A percentile compares a stretch with the other conserved stretches of the same genome.
Conservation (phyloP, 495 filamentous ascomycete species). For the Penicilliopsis zonata region DNA sequence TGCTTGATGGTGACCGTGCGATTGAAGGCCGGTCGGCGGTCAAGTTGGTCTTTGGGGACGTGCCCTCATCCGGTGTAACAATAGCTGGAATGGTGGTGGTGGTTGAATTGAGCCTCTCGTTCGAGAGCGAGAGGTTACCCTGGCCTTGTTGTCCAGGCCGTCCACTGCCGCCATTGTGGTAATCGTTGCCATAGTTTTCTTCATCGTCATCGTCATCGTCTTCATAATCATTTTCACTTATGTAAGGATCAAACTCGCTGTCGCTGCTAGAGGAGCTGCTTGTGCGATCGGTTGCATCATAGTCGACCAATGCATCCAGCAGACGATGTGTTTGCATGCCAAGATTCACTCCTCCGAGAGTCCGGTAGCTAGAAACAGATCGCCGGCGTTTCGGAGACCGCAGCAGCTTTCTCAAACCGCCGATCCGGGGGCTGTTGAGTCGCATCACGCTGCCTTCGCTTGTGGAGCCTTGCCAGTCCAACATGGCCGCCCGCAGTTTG, state of each 20-base stretch:
- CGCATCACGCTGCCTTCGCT: slow-evolving; percentile 40
- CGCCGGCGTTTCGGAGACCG: slow-evolving; percentile 39
- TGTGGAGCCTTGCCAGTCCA: slow-evolving; percentile 41
- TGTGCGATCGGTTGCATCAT: slow-evolving; percentile 35
- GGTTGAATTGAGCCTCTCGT: no score
- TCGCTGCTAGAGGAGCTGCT: slow-evolving; percentile 31
- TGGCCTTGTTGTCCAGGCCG: background rate
- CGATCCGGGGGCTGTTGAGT: slow-evolving; percentile 25
- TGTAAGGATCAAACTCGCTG: slow-evolving; percentile 30
- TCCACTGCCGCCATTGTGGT: no score
- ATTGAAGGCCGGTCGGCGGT: slow-evolving; percentile 13
- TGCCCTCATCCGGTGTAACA: slow-evolving; percentile 38
- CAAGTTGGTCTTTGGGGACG: slow-evolving; percentile 21
- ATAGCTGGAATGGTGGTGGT: slow-evolving; percentile 26
- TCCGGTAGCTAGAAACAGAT: slow-evolving; percentile 52
- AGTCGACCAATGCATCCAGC: slow-evolving; percentile 48
- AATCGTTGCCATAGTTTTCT: slow-evolving; percentile 8
- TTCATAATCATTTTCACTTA: slow-evolving; percentile 18
- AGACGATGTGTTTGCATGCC: slow-evolving; percentile 71
- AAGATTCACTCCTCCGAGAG: slow-evolving; percentile 45
- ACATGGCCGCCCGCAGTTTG: slow-evolving; percentile 12
- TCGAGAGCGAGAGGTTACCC: background rate
- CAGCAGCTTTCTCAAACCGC: slow-evolving; percentile 38
- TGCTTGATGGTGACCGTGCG: slow-evolving; percentile 26
- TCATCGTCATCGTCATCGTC: slow-evolving; percentile 22